phyloP scores from a whole-genome alignment of 805 yeast species.

The Starmerella ratchasimensis region DNA sequence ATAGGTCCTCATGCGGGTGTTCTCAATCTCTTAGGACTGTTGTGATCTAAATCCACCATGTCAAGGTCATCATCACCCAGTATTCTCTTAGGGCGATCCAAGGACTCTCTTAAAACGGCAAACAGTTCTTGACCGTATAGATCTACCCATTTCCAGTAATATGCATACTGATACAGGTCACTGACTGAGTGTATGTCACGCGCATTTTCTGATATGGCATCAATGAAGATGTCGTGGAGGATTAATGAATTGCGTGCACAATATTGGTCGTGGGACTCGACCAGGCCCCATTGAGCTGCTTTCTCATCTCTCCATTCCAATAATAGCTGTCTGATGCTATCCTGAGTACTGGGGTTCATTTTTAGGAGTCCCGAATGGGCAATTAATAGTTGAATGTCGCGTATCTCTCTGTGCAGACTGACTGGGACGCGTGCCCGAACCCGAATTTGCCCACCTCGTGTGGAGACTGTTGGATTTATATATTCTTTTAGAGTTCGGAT shows the following conservation, averaged over 20 bases:
- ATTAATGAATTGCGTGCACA: conserved; percentile 23
- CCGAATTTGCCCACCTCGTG: too few relatives aligned
- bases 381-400: too few relatives aligned
- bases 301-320: conserved; percentile 17
- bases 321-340: conserved; percentile 6
- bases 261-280: conserved; percentile 18
- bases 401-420: too few relatives aligned
- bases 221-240: conserved; percentile 24
- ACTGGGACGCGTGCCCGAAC: too few relatives aligned
- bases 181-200: conserved; percentile 17
- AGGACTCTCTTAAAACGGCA: conserved; percentile 17
- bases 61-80: conserved; percentile 2
- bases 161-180: conserved; percentile 20
- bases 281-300: conserved; percentile 17
- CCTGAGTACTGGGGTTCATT: background rate
- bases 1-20: conserved; percentile 2
- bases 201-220: conserved; percentile 22
- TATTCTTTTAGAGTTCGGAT: too few relatives aligned
- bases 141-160: conserved; percentile 25
- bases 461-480: too few relatives aligned
- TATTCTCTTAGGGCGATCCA: conserved; percentile 19
- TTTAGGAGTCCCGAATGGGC: too few relatives aligned
- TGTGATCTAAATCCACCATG: background rate
- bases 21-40: conserved; percentile 9
- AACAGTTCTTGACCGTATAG: conserved; percentile 22